Evolutionary conservation across 2,329 filamentous ascomycete genomes (phyloP), one percentile per base, ranked within the genome.

Genomic region (Calcarisporium arbuscula): DNA sequence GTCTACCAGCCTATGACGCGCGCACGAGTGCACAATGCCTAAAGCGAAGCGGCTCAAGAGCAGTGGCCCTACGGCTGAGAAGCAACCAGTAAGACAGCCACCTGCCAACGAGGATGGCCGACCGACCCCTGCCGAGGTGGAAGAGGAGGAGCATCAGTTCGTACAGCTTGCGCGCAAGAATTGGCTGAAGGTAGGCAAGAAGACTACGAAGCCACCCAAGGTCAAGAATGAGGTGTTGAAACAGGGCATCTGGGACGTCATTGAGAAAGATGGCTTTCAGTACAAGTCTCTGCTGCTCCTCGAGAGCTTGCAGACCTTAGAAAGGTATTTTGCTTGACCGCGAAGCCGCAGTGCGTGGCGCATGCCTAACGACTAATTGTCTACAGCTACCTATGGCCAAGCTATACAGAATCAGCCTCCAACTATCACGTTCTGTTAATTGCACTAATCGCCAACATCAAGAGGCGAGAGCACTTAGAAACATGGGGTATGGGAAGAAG

Each of bases 341-440:
- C 12, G 7, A 14, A 22, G 15, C 16, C 8, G 17, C 6, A 21
- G 16, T 2, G 3, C 8, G 11, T 22, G 14, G 4, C 3, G 11
- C 11, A 8, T 19, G 34, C 36, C 55, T 61, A 38, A 61, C 43
- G 20, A 15, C 25, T 19, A 9, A 11, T 21, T 8, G 33, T 27
- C 28, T 38, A 41, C 41, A 85, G 86, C 53, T 96, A 94, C 55
- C 72, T 98, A 19, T 98, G 92, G 92, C 92, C 92, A 29, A 86
- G 84, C 33, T 98, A 94, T 57, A 80, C 75, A 10, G 85, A 94
- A 44, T 80, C 92, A 50, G 79, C 87, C 5, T 94, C 90, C 20
- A 94, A 98, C 57, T 82, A 88, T 52, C 90, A 98, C 57, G 82
- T 95, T 35, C 68, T 96, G 21, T 70, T 98, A 42, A 79, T 96